phyloP scores from a whole-genome alignment of 164 flowering plant species.

The Vitis rotundifolia region DNA sequence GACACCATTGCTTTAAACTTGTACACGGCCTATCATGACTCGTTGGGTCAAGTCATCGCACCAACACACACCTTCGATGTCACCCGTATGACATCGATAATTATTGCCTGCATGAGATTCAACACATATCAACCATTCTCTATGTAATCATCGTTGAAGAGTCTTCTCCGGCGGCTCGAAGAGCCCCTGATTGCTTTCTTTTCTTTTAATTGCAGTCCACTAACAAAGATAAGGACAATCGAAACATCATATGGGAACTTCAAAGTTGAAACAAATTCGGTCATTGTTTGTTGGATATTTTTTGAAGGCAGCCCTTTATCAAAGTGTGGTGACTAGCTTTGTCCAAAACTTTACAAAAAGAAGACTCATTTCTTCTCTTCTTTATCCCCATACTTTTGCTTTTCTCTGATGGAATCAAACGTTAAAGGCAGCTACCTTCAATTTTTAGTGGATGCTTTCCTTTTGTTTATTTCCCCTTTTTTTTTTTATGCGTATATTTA shows the following conservation, averaged over 20 bases:
- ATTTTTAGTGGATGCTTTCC: not conserved
- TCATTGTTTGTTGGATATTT: slow-evolving; percentile 1
- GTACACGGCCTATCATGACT: not conserved
- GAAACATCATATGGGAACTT: too few relatives aligned
- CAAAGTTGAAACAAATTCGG: too few relatives aligned
- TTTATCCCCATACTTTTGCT: slow-evolving; percentile 7
- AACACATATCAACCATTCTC: too few relatives aligned
- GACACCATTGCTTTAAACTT: not conserved
- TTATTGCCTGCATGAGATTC: not conserved
- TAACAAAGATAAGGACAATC: too few relatives aligned
- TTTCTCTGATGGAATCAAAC: slow-evolving; percentile 8
- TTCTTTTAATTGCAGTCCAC: too few relatives aligned
- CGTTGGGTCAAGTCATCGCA: too few relatives aligned
- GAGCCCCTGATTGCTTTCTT: too few relatives aligned
- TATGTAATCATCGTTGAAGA: too few relatives aligned
- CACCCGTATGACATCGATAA: not conserved
- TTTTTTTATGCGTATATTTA: not conserved
- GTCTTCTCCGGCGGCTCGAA: too few relatives aligned
- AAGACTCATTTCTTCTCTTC: not conserved
- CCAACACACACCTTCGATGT: too few relatives aligned
- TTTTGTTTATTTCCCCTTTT: not conserved
- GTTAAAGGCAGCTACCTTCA: not conserved
- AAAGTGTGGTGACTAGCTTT: slow-evolving; percentile 13
- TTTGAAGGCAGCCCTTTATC: slow-evolving; percentile 7
- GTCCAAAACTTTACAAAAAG: slow-evolving; percentile 21